A percentile compares a stretch with the other conserved stretches of the same genome.
Evolutionary conservation across 106 monocot genomes (phyloP).

Genomic region (Dioscorea alata): DNA sequence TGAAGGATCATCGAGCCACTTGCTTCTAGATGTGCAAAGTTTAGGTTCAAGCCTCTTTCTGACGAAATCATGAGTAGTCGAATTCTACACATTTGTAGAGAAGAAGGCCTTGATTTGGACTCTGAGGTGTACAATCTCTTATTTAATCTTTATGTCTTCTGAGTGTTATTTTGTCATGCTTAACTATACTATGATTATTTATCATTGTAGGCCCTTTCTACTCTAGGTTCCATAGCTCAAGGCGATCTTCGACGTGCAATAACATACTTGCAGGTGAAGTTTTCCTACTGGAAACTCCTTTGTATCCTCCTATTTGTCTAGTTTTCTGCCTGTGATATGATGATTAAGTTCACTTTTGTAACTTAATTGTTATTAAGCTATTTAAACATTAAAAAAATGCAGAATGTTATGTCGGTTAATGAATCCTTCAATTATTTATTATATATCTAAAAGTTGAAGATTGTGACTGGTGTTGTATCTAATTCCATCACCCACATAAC

Average conservation of each 20-base stretch:
- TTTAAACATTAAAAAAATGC: neutral
- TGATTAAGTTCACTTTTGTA: too few relatives aligned
- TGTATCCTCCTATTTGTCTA: neutral
- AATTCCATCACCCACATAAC: too few relatives aligned
- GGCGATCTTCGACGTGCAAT: slow-evolving; percentile 99
- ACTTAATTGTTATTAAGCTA: neutral
- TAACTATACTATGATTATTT: slow-evolving; percentile 1
- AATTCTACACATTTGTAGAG: slow-evolving; percentile 79
- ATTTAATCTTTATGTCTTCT: neutral
- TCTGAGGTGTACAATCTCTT: slow-evolving; percentile 38
- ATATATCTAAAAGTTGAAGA: too few relatives aligned
- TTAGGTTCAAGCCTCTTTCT: slow-evolving; percentile 89
- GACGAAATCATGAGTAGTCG: slow-evolving; percentile 80
- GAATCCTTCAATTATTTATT: too few relatives aligned
- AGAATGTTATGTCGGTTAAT: too few relatives aligned
- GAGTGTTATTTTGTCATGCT: too few relatives aligned
- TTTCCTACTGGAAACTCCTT: neutral
- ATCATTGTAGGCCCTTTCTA: slow-evolving; percentile 65
- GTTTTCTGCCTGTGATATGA: neutral
- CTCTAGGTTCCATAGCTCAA: slow-evolving; percentile 73
- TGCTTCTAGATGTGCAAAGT: slow-evolving; percentile 98
- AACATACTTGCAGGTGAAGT: slow-evolving; percentile 88
- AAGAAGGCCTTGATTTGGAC: slow-evolving; percentile 76
- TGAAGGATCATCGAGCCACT: slow-evolving; percentile 98
- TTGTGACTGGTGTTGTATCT: too few relatives aligned